These are phyloP conservation scores for Raphanus sativus DNA, from an alignment of 345 rosid genomes.

Conservation along the genomic window DNA sequence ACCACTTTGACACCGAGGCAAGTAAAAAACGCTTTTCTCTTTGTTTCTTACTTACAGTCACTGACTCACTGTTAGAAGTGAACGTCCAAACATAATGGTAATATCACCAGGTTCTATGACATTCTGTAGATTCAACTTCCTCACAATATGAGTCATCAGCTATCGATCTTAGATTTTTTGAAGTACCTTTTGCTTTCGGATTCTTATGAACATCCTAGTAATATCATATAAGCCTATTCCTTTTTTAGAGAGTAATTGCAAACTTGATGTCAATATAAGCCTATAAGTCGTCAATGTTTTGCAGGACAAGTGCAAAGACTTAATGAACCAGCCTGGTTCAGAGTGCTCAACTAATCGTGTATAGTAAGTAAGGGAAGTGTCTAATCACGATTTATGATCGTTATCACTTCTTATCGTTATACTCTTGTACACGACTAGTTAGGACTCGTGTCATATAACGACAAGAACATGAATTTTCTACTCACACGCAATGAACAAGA, in stretches of 20 bases:
- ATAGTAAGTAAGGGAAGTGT: background rate
- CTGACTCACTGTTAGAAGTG: constrained; percentile 8
- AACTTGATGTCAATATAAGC: background rate
- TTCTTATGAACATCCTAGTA: background rate
- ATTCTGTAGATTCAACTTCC: constrained; percentile 25
- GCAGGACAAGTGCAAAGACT: constrained; percentile 42
- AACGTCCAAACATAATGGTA: background rate
- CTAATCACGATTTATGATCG: constrained; percentile 22
- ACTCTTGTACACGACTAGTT: background rate
- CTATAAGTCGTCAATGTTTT: background rate
- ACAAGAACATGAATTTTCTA: constrained; percentile 29
- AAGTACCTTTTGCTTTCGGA: background rate
- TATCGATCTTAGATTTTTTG: constrained; percentile 22
- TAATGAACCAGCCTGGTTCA: constrained; percentile 43
- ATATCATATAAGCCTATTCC: background rate
- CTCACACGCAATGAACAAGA: constrained; percentile 28
- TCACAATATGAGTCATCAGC: constrained; percentile 40
- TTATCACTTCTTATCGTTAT: background rate
- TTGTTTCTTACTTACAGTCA: constrained; percentile 13
- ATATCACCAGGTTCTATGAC: constrained; percentile 27
- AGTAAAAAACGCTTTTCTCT: constrained; percentile 31
- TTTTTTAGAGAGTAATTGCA: background rate
- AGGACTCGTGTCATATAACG: constrained; percentile 12
- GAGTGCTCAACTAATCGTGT: constrained; percentile 53
- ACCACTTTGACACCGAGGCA: constrained; percentile 45